Percentiles rank a stretch among this genome's conserved stretches.
These are phyloP conservation scores for Backusella sp. DNA, from an alignment of 192 early-diverging fungal species.

Conservation along the genomic window DNA sequence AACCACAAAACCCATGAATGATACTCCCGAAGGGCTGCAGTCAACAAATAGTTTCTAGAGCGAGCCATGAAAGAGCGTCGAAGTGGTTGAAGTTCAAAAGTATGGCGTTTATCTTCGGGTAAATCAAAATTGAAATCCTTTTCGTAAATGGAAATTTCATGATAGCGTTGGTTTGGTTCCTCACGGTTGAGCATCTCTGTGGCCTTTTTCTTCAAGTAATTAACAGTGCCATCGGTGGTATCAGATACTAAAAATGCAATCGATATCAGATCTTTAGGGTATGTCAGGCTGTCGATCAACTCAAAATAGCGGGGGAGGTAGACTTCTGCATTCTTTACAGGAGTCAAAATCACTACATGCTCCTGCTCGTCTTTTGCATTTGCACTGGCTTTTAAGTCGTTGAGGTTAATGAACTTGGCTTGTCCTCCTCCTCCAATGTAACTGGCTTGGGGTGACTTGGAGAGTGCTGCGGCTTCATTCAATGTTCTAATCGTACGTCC, in stretches of 20 bases:
- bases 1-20: slow-evolving; percentile 62
- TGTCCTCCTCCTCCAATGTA: background rate
- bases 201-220: slow-evolving; percentile 39
- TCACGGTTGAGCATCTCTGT: slow-evolving; percentile 11
- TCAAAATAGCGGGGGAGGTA: slow-evolving; percentile 58
- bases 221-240: slow-evolving; percentile 51
- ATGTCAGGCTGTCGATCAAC: slow-evolving; percentile 45
- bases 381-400: slow-evolving; percentile 20
- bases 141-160: slow-evolving; percentile 49
- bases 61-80: slow-evolving; percentile 56
- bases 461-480: slow-evolving; percentile 10
- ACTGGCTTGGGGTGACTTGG: background rate
- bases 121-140: slow-evolving; percentile 57
- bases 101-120: slow-evolving; percentile 49
- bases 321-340: slow-evolving; percentile 54
- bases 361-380: slow-evolving; percentile 25
- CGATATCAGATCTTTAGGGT: slow-evolving; percentile 49
- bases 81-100: slow-evolving; percentile 51
- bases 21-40: slow-evolving; percentile 46
- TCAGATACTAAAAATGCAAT: slow-evolving; percentile 59
- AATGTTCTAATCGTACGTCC: slow-evolving; percentile 15
- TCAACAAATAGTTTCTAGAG: slow-evolving; percentile 57
- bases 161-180: slow-evolving; percentile 39
- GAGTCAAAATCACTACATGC: slow-evolving; percentile 53
- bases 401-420: slow-evolving; percentile 26